Conservation (phyloP, 331 rosid genomes). For the Acacia pycnantha region DNA sequence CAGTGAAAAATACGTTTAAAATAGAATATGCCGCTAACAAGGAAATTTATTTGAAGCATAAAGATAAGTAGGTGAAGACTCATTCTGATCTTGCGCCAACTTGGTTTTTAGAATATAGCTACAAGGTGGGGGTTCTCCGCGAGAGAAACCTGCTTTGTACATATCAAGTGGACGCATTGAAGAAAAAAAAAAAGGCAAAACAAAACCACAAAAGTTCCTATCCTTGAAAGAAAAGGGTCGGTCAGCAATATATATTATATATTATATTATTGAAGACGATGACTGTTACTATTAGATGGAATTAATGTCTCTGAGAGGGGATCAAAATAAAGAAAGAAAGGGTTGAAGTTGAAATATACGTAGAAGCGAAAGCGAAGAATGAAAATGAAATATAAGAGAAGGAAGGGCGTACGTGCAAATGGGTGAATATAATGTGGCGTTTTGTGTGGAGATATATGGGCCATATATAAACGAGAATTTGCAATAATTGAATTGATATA, state of each 20-base stretch:
- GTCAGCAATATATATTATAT: not conserved
- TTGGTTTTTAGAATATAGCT: not conserved
- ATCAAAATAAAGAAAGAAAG: not conserved
- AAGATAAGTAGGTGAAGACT: not conserved
- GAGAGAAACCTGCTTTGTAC: not conserved
- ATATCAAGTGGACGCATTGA: not conserved
- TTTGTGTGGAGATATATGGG: slow-evolving; percentile 18
- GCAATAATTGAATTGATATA: not conserved
- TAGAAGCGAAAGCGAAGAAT: not conserved
- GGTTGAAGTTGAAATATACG: not conserved
- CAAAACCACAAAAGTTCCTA: not conserved
- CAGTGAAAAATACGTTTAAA: no score
- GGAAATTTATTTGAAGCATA: not conserved
- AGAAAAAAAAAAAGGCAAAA: rapidly evolving
- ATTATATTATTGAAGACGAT: not conserved
- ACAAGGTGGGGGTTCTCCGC: not conserved
- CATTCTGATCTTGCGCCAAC: not conserved
- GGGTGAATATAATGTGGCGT: not conserved
- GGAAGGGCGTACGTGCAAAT: not conserved
- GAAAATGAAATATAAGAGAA: not conserved
- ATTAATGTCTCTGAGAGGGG: not conserved
- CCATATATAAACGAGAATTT: not conserved
- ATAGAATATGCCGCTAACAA: not conserved
- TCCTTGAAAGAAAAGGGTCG: not conserved
- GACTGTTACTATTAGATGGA: not conserved